These are phyloP conservation scores for Kluyveromyces sp. DNA, from an alignment of 1,139 yeast species.

Conservation along the genomic window DNA sequence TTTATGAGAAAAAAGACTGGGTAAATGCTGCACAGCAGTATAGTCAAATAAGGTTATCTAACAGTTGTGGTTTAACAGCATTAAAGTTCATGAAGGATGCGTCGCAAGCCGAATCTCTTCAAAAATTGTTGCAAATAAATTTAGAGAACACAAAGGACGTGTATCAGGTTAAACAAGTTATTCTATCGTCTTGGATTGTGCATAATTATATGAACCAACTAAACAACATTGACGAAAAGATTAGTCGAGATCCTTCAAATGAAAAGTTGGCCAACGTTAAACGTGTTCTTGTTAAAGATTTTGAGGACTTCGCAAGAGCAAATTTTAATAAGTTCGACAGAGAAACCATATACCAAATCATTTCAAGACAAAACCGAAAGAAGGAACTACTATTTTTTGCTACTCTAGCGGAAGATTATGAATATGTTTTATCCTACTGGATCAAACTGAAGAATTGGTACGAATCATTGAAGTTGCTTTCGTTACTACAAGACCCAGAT, in stretches of 20 bases:
- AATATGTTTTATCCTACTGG: constrained; percentile 62
- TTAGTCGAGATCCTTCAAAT: constrained; percentile 19
- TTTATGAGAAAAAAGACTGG: constrained; percentile 33
- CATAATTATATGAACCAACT: constrained; percentile 53
- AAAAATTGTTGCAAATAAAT: constrained; percentile 51
- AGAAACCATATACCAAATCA: constrained; percentile 63
- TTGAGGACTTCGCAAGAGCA: constrained; percentile 45
- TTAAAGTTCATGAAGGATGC: constrained; percentile 47
- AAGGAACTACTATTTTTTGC: constrained; percentile 64
- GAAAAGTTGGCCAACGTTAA: constrained; percentile 20
- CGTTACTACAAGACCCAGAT: constrained; percentile 39
- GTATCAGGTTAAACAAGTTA: constrained; percentile 45
- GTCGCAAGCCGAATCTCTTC: constrained; percentile 38
- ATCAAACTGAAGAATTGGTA: constrained; percentile 65
- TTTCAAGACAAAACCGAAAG: constrained; percentile 56
- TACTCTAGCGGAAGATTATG: constrained; percentile 57
- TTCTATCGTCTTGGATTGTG: constrained; percentile 78
- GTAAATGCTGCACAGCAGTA: constrained; percentile 53
- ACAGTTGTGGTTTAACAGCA: constrained; percentile 61
- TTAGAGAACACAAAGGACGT: constrained; percentile 33
- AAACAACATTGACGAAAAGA: constrained; percentile 39
- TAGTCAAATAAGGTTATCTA: constrained; percentile 51
- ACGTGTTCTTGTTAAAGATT: constrained; percentile 19
- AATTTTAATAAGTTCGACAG: constrained; percentile 49
- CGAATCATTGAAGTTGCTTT: constrained; percentile 50